These are phyloP conservation scores for Platanthera guangdongensis DNA, from an alignment of 106 monocot species.

Conservation along the genomic window DNA sequence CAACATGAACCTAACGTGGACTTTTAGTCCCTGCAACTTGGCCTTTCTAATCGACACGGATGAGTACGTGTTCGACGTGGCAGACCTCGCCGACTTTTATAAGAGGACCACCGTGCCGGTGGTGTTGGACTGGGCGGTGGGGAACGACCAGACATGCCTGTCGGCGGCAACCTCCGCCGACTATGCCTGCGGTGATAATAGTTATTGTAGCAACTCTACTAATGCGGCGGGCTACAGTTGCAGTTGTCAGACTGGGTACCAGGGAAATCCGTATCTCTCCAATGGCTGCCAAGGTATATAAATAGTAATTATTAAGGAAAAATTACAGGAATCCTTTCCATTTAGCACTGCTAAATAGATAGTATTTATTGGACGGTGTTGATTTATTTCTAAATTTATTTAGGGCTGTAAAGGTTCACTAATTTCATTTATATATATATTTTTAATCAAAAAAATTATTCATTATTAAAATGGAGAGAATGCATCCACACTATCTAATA, in stretches of 20 bases:
- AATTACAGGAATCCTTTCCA: too few relatives aligned
- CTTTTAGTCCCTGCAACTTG: conserved; percentile 30
- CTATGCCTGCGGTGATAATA: background rate
- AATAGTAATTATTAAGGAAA: too few relatives aligned
- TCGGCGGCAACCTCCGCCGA: background rate
- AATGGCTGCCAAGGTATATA: conserved; percentile 37
- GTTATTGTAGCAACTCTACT: background rate
- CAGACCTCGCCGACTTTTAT: conserved; percentile 4
- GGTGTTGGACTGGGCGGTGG: conserved; percentile 32
- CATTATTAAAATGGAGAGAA: too few relatives aligned
- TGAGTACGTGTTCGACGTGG: conserved; percentile 16
- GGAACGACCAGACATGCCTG: conserved; percentile 9
- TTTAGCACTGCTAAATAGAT: too few relatives aligned
- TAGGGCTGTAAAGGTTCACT: too few relatives aligned
- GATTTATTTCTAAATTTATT: too few relatives aligned
- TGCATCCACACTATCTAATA: too few relatives aligned
- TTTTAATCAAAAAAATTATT: too few relatives aligned
- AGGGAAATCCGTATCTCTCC: conserved; percentile 39
- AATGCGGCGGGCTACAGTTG: conserved; percentile 11
- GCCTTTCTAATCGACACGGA: conserved; percentile 18
- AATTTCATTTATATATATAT: too few relatives aligned
- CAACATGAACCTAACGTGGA: conserved; percentile 3
- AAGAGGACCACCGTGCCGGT: background rate
- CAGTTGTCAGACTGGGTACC: conserved; percentile 23
- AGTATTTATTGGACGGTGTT: too few relatives aligned